Percentiles rank a stretch among this genome's conserved stretches.
Evolutionary conservation across 306 rosid genomes (phyloP).

Genomic region (Datisca glomerata): DNA sequence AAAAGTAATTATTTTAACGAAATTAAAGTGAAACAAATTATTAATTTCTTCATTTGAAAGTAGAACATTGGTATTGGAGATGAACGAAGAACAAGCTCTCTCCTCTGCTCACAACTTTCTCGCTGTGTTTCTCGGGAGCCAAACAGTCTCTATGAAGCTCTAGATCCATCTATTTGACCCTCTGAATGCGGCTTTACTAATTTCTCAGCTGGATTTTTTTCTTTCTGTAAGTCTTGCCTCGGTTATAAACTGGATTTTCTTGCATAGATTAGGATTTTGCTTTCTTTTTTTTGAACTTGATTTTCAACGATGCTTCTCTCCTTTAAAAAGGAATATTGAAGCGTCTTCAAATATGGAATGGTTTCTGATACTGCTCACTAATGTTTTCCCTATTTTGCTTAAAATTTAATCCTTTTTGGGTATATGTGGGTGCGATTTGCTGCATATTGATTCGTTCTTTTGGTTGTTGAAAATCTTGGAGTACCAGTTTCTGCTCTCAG

Average conservation of each 20-base stretch:
- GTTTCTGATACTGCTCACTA: neutral
- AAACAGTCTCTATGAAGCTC: slow-evolving; percentile 4
- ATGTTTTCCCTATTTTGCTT: neutral
- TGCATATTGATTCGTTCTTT: neutral
- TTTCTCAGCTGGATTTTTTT: neutral
- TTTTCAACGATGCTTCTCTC: too few relatives aligned
- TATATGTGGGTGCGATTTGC: neutral
- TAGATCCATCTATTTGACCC: slow-evolving; percentile 4
- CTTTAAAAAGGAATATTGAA: too few relatives aligned
- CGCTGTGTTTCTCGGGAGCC: slow-evolving; percentile 5
- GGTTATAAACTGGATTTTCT: neutral
- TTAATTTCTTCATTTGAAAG: slow-evolving; percentile 2
- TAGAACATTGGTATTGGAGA: slow-evolving; percentile 12
- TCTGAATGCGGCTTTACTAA: slow-evolving; percentile 3
- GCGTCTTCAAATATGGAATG: neutral
- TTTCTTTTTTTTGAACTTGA: neutral
- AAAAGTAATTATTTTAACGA: neutral
- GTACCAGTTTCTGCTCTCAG: neutral
- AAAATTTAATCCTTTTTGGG: too few relatives aligned
- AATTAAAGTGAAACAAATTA: neutral
- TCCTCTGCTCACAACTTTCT: slow-evolving; percentile 2
- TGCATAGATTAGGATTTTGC: neutral
- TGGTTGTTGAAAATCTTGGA: neutral
- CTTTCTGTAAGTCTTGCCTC: neutral
- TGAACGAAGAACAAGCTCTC: slow-evolving; percentile 5